A percentile compares a stretch with the other conserved stretches of the same genome.
These are phyloP conservation scores for Russula foetens DNA, from an alignment of 768 basidiomycete genomes.

Conservation along the genomic window DNA sequence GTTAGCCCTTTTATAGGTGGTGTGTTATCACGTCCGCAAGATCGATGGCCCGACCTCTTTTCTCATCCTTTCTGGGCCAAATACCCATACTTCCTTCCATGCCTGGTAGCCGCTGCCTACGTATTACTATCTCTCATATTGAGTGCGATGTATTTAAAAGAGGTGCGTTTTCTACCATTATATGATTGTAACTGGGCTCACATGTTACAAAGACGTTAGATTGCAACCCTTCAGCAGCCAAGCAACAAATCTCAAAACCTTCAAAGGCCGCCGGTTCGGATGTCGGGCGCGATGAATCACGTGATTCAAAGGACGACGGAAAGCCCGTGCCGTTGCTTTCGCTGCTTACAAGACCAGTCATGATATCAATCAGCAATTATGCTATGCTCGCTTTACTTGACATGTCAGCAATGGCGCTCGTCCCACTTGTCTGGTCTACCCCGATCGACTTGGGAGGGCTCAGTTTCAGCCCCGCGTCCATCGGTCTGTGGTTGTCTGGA, in stretches of 20 bases:
- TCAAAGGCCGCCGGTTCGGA: too few relatives aligned
- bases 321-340: constrained; percentile 28
- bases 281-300: too few relatives aligned
- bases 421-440: constrained; percentile 38
- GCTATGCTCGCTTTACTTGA: constrained; percentile 15
- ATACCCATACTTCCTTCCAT: constrained; percentile 24
- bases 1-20: constrained; percentile 22
- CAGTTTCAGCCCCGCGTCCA: constrained; percentile 29
- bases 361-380: constrained; percentile 38
- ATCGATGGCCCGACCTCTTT: constrained; percentile 19
- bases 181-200: too few relatives aligned
- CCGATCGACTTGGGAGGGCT: constrained; percentile 36
- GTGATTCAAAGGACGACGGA: background rate
- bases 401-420: background rate
- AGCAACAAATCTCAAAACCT: too few relatives aligned
- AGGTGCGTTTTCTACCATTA: background rate
- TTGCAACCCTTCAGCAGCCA: too few relatives aligned
- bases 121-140: background rate
- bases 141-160: background rate
- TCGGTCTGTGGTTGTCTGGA: constrained; percentile 30
- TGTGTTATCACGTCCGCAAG: constrained; percentile 21
- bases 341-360: constrained; percentile 29
- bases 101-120: background rate
- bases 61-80: constrained; percentile 19
- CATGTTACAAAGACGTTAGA: too few relatives aligned